Evolutionary conservation across 495 filamentous ascomycete genomes (phyloP), one percentile per base, ranked within the genome.

Genomic region (Daldinia childiae): DNA sequence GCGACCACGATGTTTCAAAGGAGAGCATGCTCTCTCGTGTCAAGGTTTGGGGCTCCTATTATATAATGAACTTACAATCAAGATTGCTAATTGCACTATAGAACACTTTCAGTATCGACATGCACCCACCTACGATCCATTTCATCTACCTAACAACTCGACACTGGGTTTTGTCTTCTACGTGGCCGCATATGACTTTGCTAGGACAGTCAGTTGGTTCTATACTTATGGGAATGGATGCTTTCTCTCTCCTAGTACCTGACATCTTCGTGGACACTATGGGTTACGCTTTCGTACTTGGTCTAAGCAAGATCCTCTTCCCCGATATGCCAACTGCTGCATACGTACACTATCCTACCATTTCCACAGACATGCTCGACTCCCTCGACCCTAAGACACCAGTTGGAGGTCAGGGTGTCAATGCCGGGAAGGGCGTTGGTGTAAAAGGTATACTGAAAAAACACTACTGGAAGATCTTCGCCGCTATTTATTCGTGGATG

Each of bases 261-360:
- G 96, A 99, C 76, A 87, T 98, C 58, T 97, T 97, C 72, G 85
- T 99, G 73, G 95, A 99, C 76, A 99, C 95, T 6, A 97, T 98
- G 94, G 95, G 95, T 71, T 98, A 98, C 78, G 93, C 95, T 21
- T 99, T 98, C 78, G 86, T 92, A 2, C 85, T 97, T 11, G 92
- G 91, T 4, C 81, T 97, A 12, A 90, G 86, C 80, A 96, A 95
- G 74, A 86, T 90, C 51, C 85, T 98, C 21, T 98, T 99, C 80
- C 90, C 86, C 1, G 77, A 81, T 14, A 88, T 98, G 19, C 94
- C 96, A 3, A 96, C 93, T 2, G 93, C 86, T 36, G 95, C 95
- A 14, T 99, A 99, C 75, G 94, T 99, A 2, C 95, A 99, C 79
- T 99, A 98, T 77, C 95, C 95, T 6, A 98, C 95, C 51, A 99